phyloP scores from a whole-genome alignment of 2,329 filamentous ascomycete species.

The Monosporascus sp. region DNA sequence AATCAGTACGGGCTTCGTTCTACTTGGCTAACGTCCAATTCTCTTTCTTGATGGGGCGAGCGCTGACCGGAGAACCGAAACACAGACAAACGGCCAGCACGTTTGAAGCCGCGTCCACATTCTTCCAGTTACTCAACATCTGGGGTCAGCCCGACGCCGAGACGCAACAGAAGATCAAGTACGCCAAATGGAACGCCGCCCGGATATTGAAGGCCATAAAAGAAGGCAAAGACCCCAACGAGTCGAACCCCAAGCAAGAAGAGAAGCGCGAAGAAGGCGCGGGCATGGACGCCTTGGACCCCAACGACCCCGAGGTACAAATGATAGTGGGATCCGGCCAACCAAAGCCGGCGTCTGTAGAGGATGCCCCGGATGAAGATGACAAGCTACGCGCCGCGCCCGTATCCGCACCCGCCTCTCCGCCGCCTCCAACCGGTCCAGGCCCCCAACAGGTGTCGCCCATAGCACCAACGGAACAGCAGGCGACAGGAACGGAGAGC shows the following conservation, averaged over 20 bases:
- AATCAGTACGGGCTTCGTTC: constrained; percentile 54
- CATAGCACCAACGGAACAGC: constrained; percentile 23
- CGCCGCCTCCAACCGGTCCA: constrained; percentile 21
- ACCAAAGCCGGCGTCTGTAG: constrained; percentile 41
- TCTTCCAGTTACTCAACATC: constrained; percentile 81
- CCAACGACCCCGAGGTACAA: constrained; percentile 61
- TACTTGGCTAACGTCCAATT: not conserved
- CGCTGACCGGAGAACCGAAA: constrained; percentile 1
- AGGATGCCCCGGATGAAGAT: constrained; percentile 47
- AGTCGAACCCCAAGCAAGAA: constrained; percentile 70
- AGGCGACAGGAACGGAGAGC: constrained; percentile 18
- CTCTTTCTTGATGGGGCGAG: not conserved
- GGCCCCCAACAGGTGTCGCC: constrained; percentile 28
- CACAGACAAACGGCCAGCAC: constrained; percentile 84
- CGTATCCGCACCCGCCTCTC: constrained; percentile 32
- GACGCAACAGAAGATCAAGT: constrained; percentile 82
- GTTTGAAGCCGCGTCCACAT: constrained; percentile 86
- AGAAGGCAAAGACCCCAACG: constrained; percentile 86
- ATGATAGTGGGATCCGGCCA: constrained; percentile 34
- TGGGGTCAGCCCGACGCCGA: constrained; percentile 76
- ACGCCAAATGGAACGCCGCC: constrained; percentile 90
- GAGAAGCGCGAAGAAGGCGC: constrained; percentile 42
- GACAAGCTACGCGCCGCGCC: constrained; percentile 25
- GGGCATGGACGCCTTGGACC: constrained; percentile 46
- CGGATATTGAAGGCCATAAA: constrained; percentile 88